phyloP scores from a whole-genome alignment of 768 basidiomycete genomes.

The Tulasnella calospora region DNA sequence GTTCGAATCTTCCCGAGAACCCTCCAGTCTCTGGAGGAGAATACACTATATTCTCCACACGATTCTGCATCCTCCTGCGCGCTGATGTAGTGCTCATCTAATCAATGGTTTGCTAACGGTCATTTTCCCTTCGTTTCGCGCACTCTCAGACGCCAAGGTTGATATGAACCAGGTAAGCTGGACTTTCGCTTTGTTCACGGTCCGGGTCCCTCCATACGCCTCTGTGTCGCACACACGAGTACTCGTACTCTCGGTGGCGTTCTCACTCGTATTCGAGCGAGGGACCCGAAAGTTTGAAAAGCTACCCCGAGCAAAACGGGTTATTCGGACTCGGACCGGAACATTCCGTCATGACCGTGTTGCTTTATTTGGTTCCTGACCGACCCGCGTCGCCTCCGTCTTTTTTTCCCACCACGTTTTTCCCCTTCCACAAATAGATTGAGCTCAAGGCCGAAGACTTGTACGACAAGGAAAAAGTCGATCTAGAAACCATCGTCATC shows the following conservation, averaged over 20 bases:
- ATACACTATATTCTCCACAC: neutral
- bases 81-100: neutral
- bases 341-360: neutral
- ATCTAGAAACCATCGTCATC: constrained; percentile 93
- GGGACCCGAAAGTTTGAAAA: neutral
- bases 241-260: neutral
- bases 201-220: neutral
- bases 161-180: constrained; percentile 67
- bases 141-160: constrained; percentile 65
- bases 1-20: neutral
- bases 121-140: constrained; percentile 5
- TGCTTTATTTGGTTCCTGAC: constrained; percentile 17
- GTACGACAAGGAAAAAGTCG: constrained; percentile 99
- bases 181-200: neutral
- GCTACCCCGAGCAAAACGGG: neutral
- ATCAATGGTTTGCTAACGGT: neutral
- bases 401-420: constrained; percentile 6
- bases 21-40: neutral
- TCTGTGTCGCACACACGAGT: neutral
- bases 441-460: constrained; percentile 89
- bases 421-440: constrained; percentile 43
- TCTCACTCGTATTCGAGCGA: neutral
- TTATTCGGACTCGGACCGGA: constrained; percentile 14
- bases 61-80: neutral
- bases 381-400: constrained; percentile 13